A percentile compares a stretch with the other conserved stretches of the same genome.
These are phyloP conservation scores for Lactifluus volemus DNA, from an alignment of 768 basidiomycete species.

Conservation along the genomic window DNA sequence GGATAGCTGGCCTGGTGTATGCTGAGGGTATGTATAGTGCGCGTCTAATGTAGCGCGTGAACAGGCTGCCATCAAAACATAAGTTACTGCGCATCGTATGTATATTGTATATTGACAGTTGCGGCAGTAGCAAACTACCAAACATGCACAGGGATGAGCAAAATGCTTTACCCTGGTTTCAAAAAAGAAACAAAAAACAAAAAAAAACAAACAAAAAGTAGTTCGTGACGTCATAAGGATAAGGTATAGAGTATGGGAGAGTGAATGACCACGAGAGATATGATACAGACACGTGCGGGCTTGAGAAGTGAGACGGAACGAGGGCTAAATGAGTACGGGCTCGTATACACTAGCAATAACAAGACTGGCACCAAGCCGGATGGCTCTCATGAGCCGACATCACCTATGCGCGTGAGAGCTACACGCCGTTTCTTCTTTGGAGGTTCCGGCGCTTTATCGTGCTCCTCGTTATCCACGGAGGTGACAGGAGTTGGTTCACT, in stretches of 20 bases:
- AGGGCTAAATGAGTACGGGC: slow-evolving; percentile 1
- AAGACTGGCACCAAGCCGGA: neutral
- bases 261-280: neutral
- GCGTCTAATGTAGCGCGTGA: neutral
- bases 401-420: slow-evolving; percentile 63
- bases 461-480: slow-evolving; percentile 13
- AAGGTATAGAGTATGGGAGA: slow-evolving; percentile 11
- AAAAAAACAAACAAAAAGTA: no score
- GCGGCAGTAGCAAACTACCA: neutral
- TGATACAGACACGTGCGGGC: slow-evolving; percentile 7
- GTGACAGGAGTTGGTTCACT: neutral
- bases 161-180: neutral
- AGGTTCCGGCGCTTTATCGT: slow-evolving; percentile 37
- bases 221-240: slow-evolving; percentile 7
- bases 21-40: neutral
- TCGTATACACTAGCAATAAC: neutral
- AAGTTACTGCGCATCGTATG: neutral
- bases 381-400: slow-evolving; percentile 24
- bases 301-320: slow-evolving; percentile 3
- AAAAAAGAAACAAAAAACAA: neutral
- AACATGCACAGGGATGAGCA: slow-evolving; percentile 6
- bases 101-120: neutral
- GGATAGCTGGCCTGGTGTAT: neutral
- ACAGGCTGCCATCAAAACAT: neutral
- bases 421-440: slow-evolving; percentile 83